Evolutionary conservation across 2,329 filamentous ascomycete species (phyloP).

Genomic region (Colletotrichum truncatum): DNA sequence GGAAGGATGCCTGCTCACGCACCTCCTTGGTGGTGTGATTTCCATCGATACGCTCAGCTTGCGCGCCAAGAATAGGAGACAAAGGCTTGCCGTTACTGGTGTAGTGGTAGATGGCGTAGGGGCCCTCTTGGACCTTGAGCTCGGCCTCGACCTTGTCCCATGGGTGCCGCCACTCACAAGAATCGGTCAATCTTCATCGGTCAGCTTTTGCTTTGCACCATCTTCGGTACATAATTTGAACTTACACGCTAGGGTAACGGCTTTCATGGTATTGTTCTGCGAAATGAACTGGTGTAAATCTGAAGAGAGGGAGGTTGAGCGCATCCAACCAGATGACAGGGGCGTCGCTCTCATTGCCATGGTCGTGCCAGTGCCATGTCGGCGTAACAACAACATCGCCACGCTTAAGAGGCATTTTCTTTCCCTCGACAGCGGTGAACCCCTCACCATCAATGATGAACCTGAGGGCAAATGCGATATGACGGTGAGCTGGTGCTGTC

Average conservation of each 20-base stretch:
- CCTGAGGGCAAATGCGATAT: conserved; percentile 64
- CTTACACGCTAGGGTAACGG: conserved; percentile 57
- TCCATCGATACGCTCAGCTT: conserved; percentile 55
- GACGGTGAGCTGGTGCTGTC: conserved; percentile 62
- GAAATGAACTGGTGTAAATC: conserved; percentile 61
- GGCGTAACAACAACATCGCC: conserved; percentile 68
- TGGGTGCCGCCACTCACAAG: conserved; percentile 50
- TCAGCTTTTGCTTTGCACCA: no score
- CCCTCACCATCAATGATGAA: conserved; percentile 67
- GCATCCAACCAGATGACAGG: conserved; percentile 68
- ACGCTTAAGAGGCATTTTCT: conserved; percentile 57
- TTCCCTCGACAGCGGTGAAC: conserved; percentile 66
- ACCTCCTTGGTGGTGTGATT: conserved; percentile 43
- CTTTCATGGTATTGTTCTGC: conserved; percentile 57
- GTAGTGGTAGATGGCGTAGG: conserved; percentile 47
- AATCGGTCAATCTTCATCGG: conserved; percentile 39
- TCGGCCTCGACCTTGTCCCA: conserved; percentile 51
- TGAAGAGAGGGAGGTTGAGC: conserved; percentile 61
- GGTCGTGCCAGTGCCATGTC: conserved; percentile 68
- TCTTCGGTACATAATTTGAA: not conserved
- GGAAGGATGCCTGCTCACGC: conserved; percentile 57
- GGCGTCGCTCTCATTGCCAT: conserved; percentile 63
- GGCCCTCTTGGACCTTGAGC: conserved; percentile 44
- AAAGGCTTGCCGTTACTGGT: conserved; percentile 42
- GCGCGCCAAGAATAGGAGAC: conserved; percentile 55